A percentile compares a stretch with the other conserved stretches of the same genome.
Evolutionary conservation across 441 rosid genomes (phyloP).

Genomic region (Breynia disticha): DNA sequence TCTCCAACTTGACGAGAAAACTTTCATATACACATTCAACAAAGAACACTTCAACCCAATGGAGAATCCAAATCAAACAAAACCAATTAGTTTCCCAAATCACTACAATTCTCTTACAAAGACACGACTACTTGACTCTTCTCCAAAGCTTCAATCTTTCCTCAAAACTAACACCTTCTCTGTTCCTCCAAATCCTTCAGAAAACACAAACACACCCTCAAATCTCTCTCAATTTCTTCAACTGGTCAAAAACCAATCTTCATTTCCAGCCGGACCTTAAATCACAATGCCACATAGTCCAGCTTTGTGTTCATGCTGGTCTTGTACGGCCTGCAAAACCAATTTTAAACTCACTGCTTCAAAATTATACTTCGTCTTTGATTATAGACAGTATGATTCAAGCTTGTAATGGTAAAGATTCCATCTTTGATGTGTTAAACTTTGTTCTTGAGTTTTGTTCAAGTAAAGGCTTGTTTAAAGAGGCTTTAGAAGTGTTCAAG

Average conservation of each 20-base stretch:
- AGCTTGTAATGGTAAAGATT: constrained; percentile 36
- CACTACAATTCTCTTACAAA: constrained; percentile 51
- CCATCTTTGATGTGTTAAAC: constrained; percentile 27
- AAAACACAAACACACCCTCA: constrained; percentile 37
- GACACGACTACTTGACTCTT: constrained; percentile 36
- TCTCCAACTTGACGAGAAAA: too few species aligned
- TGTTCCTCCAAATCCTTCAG: constrained; percentile 46
- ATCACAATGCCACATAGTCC: constrained; percentile 38
- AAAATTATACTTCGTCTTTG: constrained; percentile 19
- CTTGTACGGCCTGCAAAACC: constrained; percentile 23
- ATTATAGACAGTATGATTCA: constrained; percentile 33
- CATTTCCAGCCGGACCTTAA: constrained; percentile 46
- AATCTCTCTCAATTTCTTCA: constrained; percentile 49
- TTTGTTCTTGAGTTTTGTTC: constrained; percentile 38
- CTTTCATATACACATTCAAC: too few species aligned
- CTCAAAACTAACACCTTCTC: constrained; percentile 32
- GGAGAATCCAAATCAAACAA: constrained; percentile 43
- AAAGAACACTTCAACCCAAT: constrained; percentile 13
- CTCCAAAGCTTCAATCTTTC: constrained; percentile 35
- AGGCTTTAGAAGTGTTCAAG: constrained; percentile 36
- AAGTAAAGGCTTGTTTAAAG: constrained; percentile 24
- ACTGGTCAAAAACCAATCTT: constrained; percentile 38
- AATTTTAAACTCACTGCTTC: constrained; percentile 31
- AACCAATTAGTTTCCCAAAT: constrained; percentile 35
- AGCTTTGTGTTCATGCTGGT: constrained; percentile 24